Conservation (phyloP, 2,329 filamentous ascomycete species). For the Coleophoma eucalyptorum region DNA sequence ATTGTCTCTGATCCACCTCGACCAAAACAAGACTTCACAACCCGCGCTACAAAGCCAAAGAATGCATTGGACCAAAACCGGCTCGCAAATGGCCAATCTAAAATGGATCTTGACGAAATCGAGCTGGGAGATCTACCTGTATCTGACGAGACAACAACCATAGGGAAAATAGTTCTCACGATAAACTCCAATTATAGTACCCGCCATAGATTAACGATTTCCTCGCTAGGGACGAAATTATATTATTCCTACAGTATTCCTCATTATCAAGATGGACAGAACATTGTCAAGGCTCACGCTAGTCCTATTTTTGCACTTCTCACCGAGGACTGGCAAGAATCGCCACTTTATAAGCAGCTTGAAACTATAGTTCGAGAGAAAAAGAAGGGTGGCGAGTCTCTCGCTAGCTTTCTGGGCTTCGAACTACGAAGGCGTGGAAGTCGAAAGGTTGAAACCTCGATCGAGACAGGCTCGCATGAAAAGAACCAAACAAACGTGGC, state of each 20-base stretch:
- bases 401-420: neutral
- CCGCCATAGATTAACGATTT: slow-evolving; percentile 1
- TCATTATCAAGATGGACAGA: slow-evolving; percentile 2
- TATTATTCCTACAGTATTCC: slow-evolving; percentile 4
- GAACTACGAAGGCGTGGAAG: neutral
- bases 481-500: neutral
- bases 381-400: neutral
- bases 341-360: slow-evolving; percentile 3
- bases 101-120: too few species aligned
- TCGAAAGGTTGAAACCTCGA: neutral
- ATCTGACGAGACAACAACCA: neutral
- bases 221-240: slow-evolving; percentile 1
- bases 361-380: neutral
- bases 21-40: neutral
- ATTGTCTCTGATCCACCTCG: neutral
- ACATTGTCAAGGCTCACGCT: slow-evolving; percentile 4
- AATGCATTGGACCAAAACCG: too few species aligned
- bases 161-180: neutral
- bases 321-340: slow-evolving; percentile 2
- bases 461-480: neutral
- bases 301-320: slow-evolving; percentile 2
- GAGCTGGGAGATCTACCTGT: too few species aligned
- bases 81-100: too few species aligned
- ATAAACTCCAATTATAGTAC: neutral
- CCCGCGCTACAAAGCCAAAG: too few species aligned